These are phyloP conservation scores for Oryza coarctata DNA, from an alignment of 176 grass and related monocot genomes.

Conservation along the genomic window DNA sequence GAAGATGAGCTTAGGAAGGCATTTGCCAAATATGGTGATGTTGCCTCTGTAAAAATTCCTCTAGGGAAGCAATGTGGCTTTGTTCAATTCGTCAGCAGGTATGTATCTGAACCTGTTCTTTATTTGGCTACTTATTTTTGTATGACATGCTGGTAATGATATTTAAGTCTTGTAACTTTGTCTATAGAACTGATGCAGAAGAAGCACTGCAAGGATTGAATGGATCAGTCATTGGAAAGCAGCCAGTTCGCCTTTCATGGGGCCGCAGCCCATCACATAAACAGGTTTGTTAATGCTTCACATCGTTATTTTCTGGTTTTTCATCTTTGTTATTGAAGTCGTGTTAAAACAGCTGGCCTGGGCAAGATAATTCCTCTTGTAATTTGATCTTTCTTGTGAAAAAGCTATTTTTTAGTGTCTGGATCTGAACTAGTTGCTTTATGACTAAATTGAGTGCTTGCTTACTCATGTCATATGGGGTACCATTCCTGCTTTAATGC, in stretches of 20 bases:
- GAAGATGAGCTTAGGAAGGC: slow-evolving; percentile 84
- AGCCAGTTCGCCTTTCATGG: slow-evolving; percentile 91
- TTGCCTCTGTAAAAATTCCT: slow-evolving; percentile 94
- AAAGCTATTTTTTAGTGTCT: neutral
- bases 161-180: neutral
- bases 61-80: slow-evolving; percentile 94
- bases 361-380: neutral
- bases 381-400: slow-evolving; percentile 10
- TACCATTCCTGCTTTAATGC: neutral
- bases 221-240: slow-evolving; percentile 74
- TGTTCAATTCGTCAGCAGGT: slow-evolving; percentile 87
- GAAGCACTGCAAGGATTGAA: slow-evolving; percentile 91
- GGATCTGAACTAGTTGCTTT: neutral
- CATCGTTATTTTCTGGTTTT: neutral
- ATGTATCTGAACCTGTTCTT: neutral
- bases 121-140: slow-evolving; percentile 22
- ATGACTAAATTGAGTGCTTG: neutral
- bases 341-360: neutral
- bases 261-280: slow-evolving; percentile 89
- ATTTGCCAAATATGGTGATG: slow-evolving; percentile 87
- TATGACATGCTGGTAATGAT: neutral
- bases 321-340: neutral
- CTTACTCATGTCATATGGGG: neutral
- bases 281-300: slow-evolving; percentile 46
- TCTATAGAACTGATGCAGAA: slow-evolving; percentile 76